These are phyloP conservation scores for Theobroma cacao DNA, from an alignment of 345 rosid genomes.

Conservation along the genomic window DNA sequence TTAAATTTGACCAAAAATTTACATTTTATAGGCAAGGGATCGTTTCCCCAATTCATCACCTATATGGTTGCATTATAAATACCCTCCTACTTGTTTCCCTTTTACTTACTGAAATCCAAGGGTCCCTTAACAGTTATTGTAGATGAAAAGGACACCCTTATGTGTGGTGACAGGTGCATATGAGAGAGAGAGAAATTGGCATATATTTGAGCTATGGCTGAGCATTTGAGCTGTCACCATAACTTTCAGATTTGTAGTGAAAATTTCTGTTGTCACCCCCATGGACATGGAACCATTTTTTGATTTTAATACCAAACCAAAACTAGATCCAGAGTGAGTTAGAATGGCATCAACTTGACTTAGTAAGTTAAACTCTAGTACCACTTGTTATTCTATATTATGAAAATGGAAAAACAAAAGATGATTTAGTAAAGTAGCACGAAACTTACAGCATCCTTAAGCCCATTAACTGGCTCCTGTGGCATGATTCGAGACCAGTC, in stretches of 20 bases:
- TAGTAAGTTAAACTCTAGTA: background rate
- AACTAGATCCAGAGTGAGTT: background rate
- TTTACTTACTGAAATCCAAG: background rate
- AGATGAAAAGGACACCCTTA: background rate
- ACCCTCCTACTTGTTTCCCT: background rate
- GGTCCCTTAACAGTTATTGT: background rate
- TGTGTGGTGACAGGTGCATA: background rate
- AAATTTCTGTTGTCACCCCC: background rate
- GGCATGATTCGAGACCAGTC: slow-evolving; percentile 96
- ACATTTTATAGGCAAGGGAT: background rate
- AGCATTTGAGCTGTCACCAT: background rate
- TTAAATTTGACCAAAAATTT: background rate
- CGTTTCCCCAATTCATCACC: background rate
- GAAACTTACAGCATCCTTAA: slow-evolving; percentile 60
- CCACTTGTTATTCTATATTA: background rate
- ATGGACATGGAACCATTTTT: background rate
- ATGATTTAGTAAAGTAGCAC: slow-evolving; percentile 15
- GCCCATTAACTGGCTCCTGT: slow-evolving; percentile 69
- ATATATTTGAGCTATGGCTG: background rate
- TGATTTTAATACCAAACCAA: background rate
- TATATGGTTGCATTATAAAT: background rate
- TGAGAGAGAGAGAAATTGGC: background rate
- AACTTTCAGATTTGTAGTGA: background rate
- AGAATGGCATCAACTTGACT: background rate
- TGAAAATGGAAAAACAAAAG: slow-evolving; percentile 10